These are phyloP conservation scores for Pezicula rhizophila DNA, from an alignment of 2,329 filamentous ascomycete genomes.

Conservation along the genomic window DNA sequence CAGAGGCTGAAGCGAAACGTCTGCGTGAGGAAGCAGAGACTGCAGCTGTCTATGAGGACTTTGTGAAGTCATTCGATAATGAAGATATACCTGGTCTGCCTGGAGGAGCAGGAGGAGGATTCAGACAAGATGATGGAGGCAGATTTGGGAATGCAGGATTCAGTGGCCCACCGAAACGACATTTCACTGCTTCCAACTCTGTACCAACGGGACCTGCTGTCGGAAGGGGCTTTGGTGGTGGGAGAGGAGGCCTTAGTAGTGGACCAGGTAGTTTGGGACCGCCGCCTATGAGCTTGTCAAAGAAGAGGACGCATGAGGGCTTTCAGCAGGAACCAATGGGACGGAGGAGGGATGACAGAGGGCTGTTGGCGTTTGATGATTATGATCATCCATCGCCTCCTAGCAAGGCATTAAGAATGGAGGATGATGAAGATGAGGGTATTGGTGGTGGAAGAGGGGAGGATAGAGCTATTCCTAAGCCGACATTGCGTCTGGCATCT, in stretches of 20 bases:
- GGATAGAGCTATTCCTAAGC: slow-evolving; percentile 50
- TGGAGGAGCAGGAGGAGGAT: slow-evolving; percentile 12
- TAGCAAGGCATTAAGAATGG: slow-evolving; percentile 21
- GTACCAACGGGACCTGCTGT: slow-evolving; percentile 22
- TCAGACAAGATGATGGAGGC: slow-evolving; percentile 5
- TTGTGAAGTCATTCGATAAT: slow-evolving; percentile 71
- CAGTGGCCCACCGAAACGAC: slow-evolving; percentile 45
- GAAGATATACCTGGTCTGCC: slow-evolving; percentile 36
- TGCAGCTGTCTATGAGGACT: slow-evolving; percentile 79
- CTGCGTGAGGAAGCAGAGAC: slow-evolving; percentile 80
- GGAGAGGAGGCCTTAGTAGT: slow-evolving; percentile 38
- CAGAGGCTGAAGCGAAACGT: slow-evolving; percentile 84
- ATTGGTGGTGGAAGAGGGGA: slow-evolving; percentile 39
- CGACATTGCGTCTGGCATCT: slow-evolving; percentile 55
- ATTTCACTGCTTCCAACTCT: slow-evolving; percentile 44
- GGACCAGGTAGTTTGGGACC: slow-evolving; percentile 58
- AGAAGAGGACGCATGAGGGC: slow-evolving; percentile 48
- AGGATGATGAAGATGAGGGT: slow-evolving; percentile 37
- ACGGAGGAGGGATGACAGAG: slow-evolving; percentile 26
- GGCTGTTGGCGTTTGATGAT: slow-evolving; percentile 26
- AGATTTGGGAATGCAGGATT: slow-evolving; percentile 13
- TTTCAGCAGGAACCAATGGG: slow-evolving; percentile 26
- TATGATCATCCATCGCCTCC: slow-evolving; percentile 20
- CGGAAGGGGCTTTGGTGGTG: slow-evolving; percentile 20
- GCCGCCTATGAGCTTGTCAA: slow-evolving; percentile 40